Percentiles rank a stretch among this genome's conserved stretches.
phyloP scores from a whole-genome alignment of 768 basidiomycete species.

The Suillus ampliporus region DNA sequence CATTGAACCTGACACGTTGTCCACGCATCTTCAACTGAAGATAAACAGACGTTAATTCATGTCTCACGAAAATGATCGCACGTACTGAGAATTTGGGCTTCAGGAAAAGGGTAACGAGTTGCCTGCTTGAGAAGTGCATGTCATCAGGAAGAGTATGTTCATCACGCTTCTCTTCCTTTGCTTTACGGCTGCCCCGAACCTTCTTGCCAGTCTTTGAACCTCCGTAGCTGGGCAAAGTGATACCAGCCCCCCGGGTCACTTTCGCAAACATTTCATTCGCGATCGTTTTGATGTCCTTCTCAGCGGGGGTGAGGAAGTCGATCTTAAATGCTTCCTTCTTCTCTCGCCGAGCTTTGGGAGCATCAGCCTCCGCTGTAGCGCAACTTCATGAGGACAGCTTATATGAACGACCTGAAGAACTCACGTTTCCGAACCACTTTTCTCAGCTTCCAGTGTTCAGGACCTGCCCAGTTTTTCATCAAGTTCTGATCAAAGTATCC shows the following conservation, averaged over 20 bases:
- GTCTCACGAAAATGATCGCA: conserved; percentile 19
- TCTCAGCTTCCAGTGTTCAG: conserved; percentile 96
- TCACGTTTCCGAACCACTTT: conserved; percentile 80
- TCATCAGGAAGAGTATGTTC: conserved; percentile 91
- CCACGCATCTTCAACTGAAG: conserved; percentile 89
- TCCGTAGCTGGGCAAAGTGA: conserved; percentile 66
- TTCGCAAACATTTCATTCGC: conserved; percentile 79
- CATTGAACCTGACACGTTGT: conserved; percentile 57
- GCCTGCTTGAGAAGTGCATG: conserved; percentile 93
- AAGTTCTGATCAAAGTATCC: conserved; percentile 92
- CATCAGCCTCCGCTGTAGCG: conserved; percentile 54
- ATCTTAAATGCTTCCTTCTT: conserved; percentile 85
- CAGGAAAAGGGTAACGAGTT: conserved; percentile 90
- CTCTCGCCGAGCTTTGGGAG: conserved; percentile 62
- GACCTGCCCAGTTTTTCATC: conserved; percentile 97
- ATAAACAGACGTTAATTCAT: conserved; percentile 12
- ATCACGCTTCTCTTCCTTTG: conserved; percentile 64
- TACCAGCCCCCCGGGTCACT: conserved; percentile 70
- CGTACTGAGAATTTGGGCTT: conserved; percentile 95
- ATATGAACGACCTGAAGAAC: conserved; percentile 26
- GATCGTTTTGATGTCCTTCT: conserved; percentile 63
- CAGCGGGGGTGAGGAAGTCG: conserved; percentile 70
- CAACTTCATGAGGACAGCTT: conserved; percentile 9
- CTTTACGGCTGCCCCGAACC: conserved; percentile 53
- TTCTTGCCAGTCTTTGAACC: conserved; percentile 33